These are phyloP conservation scores for Gossypium anomalum DNA, from an alignment of 345 rosid genomes.

Conservation along the genomic window DNA sequence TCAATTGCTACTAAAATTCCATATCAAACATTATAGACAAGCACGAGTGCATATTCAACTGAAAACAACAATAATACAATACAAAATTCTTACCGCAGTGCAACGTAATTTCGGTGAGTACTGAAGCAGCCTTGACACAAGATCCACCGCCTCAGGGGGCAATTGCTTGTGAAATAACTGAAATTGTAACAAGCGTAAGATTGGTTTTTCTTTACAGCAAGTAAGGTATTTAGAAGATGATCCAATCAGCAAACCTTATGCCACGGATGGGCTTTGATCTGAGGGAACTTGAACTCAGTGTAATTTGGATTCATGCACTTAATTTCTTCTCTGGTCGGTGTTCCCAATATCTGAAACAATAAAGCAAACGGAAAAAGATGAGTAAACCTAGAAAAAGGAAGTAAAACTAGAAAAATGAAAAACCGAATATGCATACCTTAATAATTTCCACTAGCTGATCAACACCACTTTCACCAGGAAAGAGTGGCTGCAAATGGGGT, in stretches of 20 bases:
- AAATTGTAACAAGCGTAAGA: constrained; percentile 5
- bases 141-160: constrained; percentile 82
- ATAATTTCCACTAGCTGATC: constrained; percentile 98
- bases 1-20: background rate
- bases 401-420: background rate
- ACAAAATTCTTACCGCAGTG: constrained; percentile 57
- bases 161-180: constrained; percentile 74
- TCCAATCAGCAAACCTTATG: constrained; percentile 60
- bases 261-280: constrained; percentile 99
- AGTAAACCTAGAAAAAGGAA: background rate
- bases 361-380: constrained; percentile 3
- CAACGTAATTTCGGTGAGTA: constrained; percentile 80
- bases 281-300: constrained; percentile 95
- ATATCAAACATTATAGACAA: background rate
- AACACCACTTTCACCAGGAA: constrained; percentile 96
- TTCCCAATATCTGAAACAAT: constrained; percentile 73
- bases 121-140: constrained; percentile 81
- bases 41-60: background rate
- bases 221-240: background rate
- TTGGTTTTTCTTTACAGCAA: background rate
- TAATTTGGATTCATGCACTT: constrained; percentile 98
- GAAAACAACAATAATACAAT: background rate
- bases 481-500: constrained; percentile 64
- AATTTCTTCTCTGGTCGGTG: constrained; percentile 96
- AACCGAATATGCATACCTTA: constrained; percentile 44